These are phyloP conservation scores for Astrephomene gubernaculifera DNA, from an alignment of 139 green algal genomes.

Conservation along the genomic window DNA sequence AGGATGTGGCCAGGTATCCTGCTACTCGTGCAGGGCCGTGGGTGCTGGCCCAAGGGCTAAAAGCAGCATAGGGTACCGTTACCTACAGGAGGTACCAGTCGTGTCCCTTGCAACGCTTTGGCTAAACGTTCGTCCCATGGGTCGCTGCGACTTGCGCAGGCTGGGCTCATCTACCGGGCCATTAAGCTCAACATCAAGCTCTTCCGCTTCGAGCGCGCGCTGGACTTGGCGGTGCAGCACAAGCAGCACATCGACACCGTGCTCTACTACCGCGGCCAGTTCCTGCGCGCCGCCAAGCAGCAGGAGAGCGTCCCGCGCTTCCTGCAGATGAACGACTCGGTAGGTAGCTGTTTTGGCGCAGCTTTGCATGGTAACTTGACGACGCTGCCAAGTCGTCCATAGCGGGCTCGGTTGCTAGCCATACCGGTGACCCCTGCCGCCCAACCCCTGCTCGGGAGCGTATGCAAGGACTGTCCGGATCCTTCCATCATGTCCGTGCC, in stretches of 20 bases:
- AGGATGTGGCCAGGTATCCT: too few relatives aligned
- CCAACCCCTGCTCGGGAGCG: neutral
- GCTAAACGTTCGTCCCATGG: too few relatives aligned
- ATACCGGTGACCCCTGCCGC: neutral
- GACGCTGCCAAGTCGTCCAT: neutral
- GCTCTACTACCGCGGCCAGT: slow-evolving; percentile 65
- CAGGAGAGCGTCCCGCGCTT: slow-evolving; percentile 63
- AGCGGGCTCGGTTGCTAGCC: neutral
- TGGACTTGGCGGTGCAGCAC: slow-evolving; percentile 79
- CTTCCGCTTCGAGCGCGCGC: slow-evolving; percentile 73
- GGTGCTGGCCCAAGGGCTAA: too few relatives aligned
- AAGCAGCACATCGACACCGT: slow-evolving; percentile 84
- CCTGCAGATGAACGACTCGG: slow-evolving; percentile 52
- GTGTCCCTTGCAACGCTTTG: too few relatives aligned
- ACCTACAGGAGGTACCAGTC: too few relatives aligned
- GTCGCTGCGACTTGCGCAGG: too few relatives aligned
- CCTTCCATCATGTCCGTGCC: neutral
- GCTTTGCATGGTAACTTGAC: neutral
- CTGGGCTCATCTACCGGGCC: slow-evolving; percentile 79
- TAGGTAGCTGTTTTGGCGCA: neutral
- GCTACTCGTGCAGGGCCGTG: too few relatives aligned
- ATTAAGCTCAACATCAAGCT: slow-evolving; percentile 85
- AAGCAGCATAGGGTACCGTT: too few relatives aligned
- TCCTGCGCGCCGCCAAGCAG: slow-evolving; percentile 46
- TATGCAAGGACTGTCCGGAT: neutral